Evolutionary conservation across 2,329 filamentous ascomycete genomes (phyloP).

Genomic region (Colletotrichum sp.): DNA sequence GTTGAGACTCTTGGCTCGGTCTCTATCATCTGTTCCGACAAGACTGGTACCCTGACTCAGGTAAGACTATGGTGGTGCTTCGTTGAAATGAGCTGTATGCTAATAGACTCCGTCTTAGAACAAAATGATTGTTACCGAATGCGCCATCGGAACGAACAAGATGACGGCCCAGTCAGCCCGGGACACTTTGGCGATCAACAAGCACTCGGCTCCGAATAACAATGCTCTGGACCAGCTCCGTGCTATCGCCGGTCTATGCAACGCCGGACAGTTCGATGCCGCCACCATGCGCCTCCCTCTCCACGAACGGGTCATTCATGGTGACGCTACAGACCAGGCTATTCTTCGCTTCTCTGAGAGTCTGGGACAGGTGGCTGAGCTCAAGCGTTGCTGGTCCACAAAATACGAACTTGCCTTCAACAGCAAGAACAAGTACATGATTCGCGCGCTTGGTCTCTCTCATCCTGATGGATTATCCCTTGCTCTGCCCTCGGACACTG

Average conservation of each 20-base stretch:
- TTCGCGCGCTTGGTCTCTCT: conserved; percentile 61
- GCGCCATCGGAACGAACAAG: conserved; percentile 58
- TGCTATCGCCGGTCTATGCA: conserved; percentile 70
- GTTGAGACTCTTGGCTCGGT: conserved; percentile 78
- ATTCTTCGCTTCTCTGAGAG: conserved; percentile 74
- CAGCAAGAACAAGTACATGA: conserved; percentile 85
- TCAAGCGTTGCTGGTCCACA: conserved; percentile 68
- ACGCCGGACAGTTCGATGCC: conserved; percentile 77
- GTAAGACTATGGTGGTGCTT: conserved; percentile 30
- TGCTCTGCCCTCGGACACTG: conserved; percentile 22
- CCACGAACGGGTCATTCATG: conserved; percentile 68
- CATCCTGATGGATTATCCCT: conserved; percentile 27
- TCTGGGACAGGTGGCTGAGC: conserved; percentile 63
- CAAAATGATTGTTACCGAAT: conserved; percentile 76
- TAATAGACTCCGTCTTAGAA: conserved; percentile 48
- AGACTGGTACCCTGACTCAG: conserved; percentile 73
- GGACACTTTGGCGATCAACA: conserved; percentile 36
- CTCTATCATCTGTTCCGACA: conserved; percentile 77
- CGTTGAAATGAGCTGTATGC: not conserved
- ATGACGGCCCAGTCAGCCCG: conserved; percentile 57
- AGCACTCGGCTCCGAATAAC: conserved; percentile 29
- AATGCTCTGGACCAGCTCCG: conserved; percentile 63
- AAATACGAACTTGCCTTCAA: conserved; percentile 77
- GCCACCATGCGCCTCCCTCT: conserved; percentile 64
- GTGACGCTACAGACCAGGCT: conserved; percentile 79